Conservation (phyloP, 2,329 filamentous ascomycete genomes). For the Colletotrichum liriopes region DNA sequence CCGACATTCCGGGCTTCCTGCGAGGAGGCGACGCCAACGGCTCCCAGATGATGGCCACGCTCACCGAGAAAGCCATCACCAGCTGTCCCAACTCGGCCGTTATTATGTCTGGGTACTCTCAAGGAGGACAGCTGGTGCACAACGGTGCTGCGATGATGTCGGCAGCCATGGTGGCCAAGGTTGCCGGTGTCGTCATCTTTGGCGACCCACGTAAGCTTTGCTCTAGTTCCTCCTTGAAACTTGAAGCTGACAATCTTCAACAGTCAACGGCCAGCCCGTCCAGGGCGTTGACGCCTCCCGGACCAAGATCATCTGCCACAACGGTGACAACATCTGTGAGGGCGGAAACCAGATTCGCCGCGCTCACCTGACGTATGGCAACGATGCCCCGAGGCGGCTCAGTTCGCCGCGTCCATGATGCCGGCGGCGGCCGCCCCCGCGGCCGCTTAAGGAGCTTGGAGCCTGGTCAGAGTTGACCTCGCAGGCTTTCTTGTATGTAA, state of each 20-base stretch:
- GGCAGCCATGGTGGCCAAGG: constrained; percentile 52
- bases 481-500: constrained; percentile 20
- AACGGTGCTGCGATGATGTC: constrained; percentile 57
- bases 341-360: constrained; percentile 48
- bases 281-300: constrained; percentile 26
- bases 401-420: constrained; percentile 38
- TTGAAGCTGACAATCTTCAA: neutral
- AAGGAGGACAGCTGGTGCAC: constrained; percentile 58
- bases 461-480: constrained; percentile 37
- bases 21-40: constrained; percentile 62
- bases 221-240: constrained; percentile 16
- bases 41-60: constrained; percentile 57
- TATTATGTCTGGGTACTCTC: constrained; percentile 64
- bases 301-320: constrained; percentile 50
- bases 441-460: neutral
- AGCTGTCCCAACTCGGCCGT: constrained; percentile 62
- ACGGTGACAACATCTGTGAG: constrained; percentile 52
- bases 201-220: constrained; percentile 46
- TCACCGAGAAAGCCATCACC: constrained; percentile 51
- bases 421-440: neutral
- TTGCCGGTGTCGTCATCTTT: constrained; percentile 51
- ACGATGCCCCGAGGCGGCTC: constrained; percentile 50
- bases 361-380: constrained; percentile 49
- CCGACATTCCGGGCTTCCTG: constrained; percentile 61
- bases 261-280: constrained; percentile 38